Conservation (phyloP, 352 stramenopile species). For the Phytopythium chamaehyphon region DNA sequence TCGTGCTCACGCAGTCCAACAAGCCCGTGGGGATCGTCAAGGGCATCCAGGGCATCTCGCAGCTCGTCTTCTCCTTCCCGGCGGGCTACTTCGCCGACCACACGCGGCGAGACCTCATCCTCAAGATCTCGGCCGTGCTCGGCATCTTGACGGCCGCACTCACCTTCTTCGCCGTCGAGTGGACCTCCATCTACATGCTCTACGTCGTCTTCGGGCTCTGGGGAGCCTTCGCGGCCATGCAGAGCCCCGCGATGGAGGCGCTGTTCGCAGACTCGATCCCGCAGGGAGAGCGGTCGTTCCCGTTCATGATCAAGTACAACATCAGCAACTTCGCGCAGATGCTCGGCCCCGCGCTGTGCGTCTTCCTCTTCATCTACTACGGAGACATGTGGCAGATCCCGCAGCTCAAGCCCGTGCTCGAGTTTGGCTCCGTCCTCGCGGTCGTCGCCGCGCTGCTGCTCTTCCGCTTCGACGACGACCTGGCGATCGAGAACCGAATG, state of each 20-base stretch:
- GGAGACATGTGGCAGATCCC: constrained; percentile 57
- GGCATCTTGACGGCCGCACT: constrained; percentile 41
- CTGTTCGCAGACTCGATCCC: constrained; percentile 76
- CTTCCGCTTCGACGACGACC: constrained; percentile 67
- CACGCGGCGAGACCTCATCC: constrained; percentile 62
- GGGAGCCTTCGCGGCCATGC: constrained; percentile 64
- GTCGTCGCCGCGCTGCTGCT: constrained; percentile 39
- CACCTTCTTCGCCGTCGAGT: constrained; percentile 53
- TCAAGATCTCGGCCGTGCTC: constrained; percentile 52
- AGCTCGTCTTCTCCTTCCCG: constrained; percentile 69
- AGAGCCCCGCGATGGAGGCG: constrained; percentile 66
- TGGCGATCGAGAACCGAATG: constrained; percentile 11
- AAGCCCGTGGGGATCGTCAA: constrained; percentile 79
- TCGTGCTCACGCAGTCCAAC: constrained; percentile 69
- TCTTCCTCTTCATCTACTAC: constrained; percentile 61
- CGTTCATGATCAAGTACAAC: constrained; percentile 84
- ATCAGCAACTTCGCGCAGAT: constrained; percentile 67
- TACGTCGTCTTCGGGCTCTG: constrained; percentile 67
- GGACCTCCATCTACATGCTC: constrained; percentile 35
- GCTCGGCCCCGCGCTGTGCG: constrained; percentile 43
- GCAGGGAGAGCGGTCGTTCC: constrained; percentile 55
- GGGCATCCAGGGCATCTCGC: constrained; percentile 75
- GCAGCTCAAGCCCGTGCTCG: constrained; percentile 51
- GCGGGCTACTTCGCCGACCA: constrained; percentile 65
- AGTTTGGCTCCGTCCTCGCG: constrained; percentile 53